A percentile compares a stretch with the other conserved stretches of the same genome.
phyloP scores from a whole-genome alignment of 495 filamentous ascomycete species.

The Cercophora newfieldiana region DNA sequence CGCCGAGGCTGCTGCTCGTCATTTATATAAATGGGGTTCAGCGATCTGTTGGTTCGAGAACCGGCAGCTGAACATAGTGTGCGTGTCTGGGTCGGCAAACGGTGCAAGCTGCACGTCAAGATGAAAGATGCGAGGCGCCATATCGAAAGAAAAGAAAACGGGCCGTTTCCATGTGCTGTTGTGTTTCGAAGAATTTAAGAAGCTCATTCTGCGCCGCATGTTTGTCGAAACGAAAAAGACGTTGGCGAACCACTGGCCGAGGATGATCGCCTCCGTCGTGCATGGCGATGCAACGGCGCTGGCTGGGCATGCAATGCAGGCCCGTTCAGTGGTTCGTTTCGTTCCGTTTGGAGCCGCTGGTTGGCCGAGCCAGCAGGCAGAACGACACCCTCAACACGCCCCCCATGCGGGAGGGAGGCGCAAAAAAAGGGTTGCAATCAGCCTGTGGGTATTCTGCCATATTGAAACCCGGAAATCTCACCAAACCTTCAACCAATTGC shows the following conservation, averaged over 20 bases:
- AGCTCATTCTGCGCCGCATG: not conserved
- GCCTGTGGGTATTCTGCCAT: conserved; percentile 16
- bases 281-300: not conserved
- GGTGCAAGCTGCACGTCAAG: not conserved
- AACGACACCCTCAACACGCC: not conserved
- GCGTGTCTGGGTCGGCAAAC: not conserved
- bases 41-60: not conserved
- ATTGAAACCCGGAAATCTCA: not conserved
- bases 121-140: not conserved
- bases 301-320: not conserved
- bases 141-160: not conserved
- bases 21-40: not conserved
- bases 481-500: not conserved
- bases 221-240: not conserved
- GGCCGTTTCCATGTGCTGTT: not conserved
- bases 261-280: not conserved
- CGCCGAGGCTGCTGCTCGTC: conserved; percentile 8
- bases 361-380: not conserved
- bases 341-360: not conserved
- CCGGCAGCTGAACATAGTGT: not conserved
- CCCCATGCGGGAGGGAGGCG: not conserved
- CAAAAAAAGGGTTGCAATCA: conserved; percentile 12
- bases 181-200: not conserved
- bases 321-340: not conserved
- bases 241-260: not conserved